Percentiles rank a stretch among this genome's conserved stretches.
phyloP scores from a whole-genome alignment of 192 early-diverging fungal species.

The Lobosporangium transversale region DNA sequence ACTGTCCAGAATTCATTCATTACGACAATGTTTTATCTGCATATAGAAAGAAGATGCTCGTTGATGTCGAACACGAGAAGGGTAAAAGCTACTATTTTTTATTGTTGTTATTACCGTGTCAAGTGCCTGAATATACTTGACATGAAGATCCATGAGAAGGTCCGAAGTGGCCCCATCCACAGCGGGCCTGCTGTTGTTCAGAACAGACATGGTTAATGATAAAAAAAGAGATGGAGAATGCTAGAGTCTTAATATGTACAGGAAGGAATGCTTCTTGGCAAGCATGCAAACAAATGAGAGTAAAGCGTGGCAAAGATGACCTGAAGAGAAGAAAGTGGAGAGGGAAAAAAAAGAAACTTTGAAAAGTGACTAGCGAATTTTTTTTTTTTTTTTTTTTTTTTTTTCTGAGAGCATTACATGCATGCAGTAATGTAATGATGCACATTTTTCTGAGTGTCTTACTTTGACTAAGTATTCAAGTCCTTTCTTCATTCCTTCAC shows the following conservation, averaged over 20 bases:
- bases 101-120: no score
- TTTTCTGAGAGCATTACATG: background rate
- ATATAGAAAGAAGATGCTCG: no score
- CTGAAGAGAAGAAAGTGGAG: background rate
- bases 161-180: conserved; percentile 20
- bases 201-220: no score
- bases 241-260: conserved; percentile 6
- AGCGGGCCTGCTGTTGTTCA: no score
- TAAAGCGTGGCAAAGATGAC: background rate
- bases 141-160: conserved; percentile 70
- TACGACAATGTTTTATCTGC: no score
- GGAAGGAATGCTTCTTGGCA: conserved; percentile 1
- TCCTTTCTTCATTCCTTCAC: background rate
- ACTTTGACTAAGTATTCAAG: no score
- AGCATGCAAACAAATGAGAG: background rate
- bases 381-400: conserved; percentile 3
- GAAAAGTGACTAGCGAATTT: background rate
- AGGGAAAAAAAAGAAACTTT: background rate
- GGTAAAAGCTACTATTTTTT: no score
- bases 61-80: no score
- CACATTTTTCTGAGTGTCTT: no score
- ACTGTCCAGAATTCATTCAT: no score
- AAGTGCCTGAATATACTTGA: conserved; percentile 75
- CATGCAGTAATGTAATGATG: background rate
- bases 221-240: no score